Percentiles rank a stretch among this genome's conserved stretches.
These are phyloP conservation scores for Candida sanyaensis DNA, from an alignment of 1,139 yeast species.

Conservation along the genomic window DNA sequence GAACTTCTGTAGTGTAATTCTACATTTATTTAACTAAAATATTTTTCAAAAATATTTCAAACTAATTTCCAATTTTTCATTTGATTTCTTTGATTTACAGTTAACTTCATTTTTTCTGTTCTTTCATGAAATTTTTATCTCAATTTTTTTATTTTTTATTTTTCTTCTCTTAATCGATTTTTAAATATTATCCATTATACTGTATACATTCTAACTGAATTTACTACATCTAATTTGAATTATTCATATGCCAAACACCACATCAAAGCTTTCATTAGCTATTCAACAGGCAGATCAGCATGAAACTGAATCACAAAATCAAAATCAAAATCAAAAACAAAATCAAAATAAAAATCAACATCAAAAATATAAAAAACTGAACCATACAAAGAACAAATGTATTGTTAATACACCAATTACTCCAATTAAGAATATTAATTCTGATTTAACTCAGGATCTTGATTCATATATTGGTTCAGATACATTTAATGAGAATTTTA, in stretches of 20 bases:
- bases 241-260: constrained; percentile 26
- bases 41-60: too few species aligned
- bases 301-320: background rate
- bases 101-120: background rate
- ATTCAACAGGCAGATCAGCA: constrained; percentile 33
- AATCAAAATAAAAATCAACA: too few species aligned
- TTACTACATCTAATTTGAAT: background rate
- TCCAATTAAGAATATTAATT: constrained; percentile 3
- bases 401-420: constrained; percentile 4
- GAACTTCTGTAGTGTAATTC: too few species aligned
- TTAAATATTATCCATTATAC: background rate
- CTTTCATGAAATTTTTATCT: background rate
- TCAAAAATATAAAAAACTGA: background rate
- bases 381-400: constrained; percentile 1
- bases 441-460: background rate
- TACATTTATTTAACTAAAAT: too few species aligned
- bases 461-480: constrained; percentile 2
- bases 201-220: too few species aligned
- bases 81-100: background rate
- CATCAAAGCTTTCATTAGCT: constrained; percentile 48
- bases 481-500: constrained; percentile 10
- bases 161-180: background rate
- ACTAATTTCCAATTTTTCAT: background rate
- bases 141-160: background rate
- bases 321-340: too few species aligned